Evolutionary conservation across 2,329 filamentous ascomycete genomes (phyloP), one percentile per base, ranked within the genome.

Genomic region (Sclerotinia subarctica): DNA sequence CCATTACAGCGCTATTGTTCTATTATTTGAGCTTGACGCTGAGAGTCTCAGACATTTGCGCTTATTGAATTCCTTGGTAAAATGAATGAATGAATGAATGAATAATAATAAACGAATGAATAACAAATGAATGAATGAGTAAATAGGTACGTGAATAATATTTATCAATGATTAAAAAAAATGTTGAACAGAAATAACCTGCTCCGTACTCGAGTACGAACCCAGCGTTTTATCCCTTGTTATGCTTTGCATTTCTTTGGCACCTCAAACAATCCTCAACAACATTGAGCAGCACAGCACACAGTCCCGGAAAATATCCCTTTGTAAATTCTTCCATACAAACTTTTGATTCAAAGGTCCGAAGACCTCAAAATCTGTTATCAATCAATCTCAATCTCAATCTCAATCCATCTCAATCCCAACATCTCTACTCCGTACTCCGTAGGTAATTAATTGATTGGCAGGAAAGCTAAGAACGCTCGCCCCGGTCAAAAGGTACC

Each of bases 11-110:
- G 11, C 54, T 5, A 57, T 51, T 26, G 2, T 32, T 24, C 38
- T 42, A 42, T 42, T 42, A 42, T 42, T 21, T 13, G n/a, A 24
- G 29, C 46, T 51, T 38, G n/a, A 38, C 59, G 59, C 46, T 19
- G 59, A 51, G 46, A 38, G 59, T 62, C 46, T 62, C 59, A 26
- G 59, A 35, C 13, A 17, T n/a, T 54, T 35, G 29, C 29, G 53
- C 53, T n/a, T n/a, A 32, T 56, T 10, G 21, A 46, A 59, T 59
- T 60, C 58, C 44, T 35, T 49, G 19, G 58, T 35, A 49, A 49
- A 35, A 60, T 32, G 44, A 47, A 35, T 26, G 24, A 46, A 26
- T 29, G 15, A 1, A 58, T 15, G 19, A 57, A 32, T 29, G 38
- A 38, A 13, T 35, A 32, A 29, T 29, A 35, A 35, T 35, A 44